Percentiles rank a stretch among this genome's conserved stretches.
Conservation (phyloP, 2,329 filamentous ascomycete genomes). For the Ophiocordyceps unilateralis region DNA sequence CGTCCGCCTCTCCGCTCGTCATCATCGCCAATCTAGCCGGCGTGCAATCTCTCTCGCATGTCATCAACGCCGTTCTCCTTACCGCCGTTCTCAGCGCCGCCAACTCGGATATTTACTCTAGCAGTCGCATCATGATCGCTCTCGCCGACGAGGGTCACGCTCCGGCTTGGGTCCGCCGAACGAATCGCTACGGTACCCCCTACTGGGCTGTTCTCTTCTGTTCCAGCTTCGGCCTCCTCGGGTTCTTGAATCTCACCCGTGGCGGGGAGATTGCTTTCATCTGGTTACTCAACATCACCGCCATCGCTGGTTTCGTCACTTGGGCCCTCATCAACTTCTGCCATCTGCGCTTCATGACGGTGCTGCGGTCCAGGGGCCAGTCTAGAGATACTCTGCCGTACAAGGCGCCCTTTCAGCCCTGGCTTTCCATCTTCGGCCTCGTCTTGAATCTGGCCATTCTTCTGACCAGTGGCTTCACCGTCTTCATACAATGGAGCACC, state of each 20-base stretch:
- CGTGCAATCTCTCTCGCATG: conserved; percentile 43
- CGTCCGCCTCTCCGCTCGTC: conserved; percentile 48
- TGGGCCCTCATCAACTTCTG: conserved; percentile 51
- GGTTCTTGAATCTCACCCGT: conserved; percentile 48
- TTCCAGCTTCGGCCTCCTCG: conserved; percentile 43
- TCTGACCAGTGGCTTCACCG: conserved; percentile 51
- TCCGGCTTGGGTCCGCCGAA: conserved; percentile 39
- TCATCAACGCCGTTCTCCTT: conserved; percentile 64
- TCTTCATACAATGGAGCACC: conserved; percentile 46
- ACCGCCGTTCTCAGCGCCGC: conserved; percentile 65
- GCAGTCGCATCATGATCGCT: conserved; percentile 49
- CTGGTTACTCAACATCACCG: neutral
- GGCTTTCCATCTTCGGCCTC: conserved; percentile 45
- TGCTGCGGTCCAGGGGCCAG: conserved; percentile 37
- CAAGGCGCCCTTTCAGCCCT: conserved; percentile 44
- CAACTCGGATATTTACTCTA: conserved; percentile 61
- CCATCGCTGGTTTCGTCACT: conserved; percentile 20
- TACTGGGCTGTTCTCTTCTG: conserved; percentile 37
- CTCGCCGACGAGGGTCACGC: conserved; percentile 48
- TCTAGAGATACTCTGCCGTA: conserved; percentile 41
- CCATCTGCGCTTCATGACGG: conserved; percentile 49
- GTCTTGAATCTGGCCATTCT: conserved; percentile 48
- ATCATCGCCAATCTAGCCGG: conserved; percentile 44
- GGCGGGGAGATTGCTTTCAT: conserved; percentile 43
- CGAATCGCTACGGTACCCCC: conserved; percentile 45